phyloP scores from a whole-genome alignment of 176 grass and related monocot species.

The Musa acuminata region DNA sequence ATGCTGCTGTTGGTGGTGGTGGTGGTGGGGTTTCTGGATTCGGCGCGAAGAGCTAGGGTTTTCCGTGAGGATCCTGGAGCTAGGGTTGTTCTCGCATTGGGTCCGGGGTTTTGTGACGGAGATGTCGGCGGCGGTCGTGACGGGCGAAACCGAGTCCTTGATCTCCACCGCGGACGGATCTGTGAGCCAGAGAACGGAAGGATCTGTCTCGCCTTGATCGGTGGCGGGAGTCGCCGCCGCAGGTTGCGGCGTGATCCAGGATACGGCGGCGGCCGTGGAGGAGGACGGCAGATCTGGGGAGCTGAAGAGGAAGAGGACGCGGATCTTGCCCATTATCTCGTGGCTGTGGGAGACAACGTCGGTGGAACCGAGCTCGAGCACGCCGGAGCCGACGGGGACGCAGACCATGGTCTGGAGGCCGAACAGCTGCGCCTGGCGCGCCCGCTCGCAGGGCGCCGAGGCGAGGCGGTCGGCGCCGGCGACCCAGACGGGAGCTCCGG shows the following conservation, averaged over 20 bases:
- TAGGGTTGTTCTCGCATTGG: conserved; percentile 35
- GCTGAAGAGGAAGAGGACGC: conserved; percentile 41
- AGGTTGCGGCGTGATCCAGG: neutral
- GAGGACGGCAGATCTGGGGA: conserved; percentile 5
- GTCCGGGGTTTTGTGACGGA: conserved; percentile 67
- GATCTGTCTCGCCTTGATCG: conserved; percentile 54
- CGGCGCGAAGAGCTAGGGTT: conserved; percentile 45
- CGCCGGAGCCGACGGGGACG: too few species aligned
- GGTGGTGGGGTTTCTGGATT: neutral
- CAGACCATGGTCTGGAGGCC: too few species aligned
- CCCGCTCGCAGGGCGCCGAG: conserved; percentile 46
- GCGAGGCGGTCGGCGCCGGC: conserved; percentile 28
- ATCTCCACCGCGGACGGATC: conserved; percentile 22
- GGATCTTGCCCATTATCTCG: too few species aligned
- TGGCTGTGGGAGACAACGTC: too few species aligned
- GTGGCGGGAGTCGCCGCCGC: conserved; percentile 5
- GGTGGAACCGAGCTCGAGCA: too few species aligned
- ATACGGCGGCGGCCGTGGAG: conserved; percentile 18
- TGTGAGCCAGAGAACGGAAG: conserved; percentile 51
- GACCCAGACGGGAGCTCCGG: conserved; percentile 49
- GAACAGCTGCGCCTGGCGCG: too few species aligned
- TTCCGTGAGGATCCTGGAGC: conserved; percentile 50
- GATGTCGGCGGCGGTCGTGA: conserved; percentile 35
- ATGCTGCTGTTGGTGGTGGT: too few species aligned
- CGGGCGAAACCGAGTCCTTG: conserved; percentile 45